Evolutionary conservation across 306 rosid genomes (phyloP).

Genomic region (Sesbania bispinosa): DNA sequence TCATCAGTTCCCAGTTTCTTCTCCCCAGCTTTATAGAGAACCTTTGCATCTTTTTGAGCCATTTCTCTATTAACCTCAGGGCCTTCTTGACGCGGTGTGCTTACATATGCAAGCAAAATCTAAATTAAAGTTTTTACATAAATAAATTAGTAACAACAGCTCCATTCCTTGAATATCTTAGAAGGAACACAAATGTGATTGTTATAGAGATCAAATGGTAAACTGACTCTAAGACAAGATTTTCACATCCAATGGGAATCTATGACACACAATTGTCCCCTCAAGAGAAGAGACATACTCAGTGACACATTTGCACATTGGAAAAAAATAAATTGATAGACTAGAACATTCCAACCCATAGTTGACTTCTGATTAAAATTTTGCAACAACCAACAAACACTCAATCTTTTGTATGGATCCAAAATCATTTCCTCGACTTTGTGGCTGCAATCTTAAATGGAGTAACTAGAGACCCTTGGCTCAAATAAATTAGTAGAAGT

Average conservation of each 20-base stretch:
- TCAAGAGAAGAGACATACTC: background rate
- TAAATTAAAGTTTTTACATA: constrained; percentile 19
- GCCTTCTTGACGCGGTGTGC: constrained; percentile 62
- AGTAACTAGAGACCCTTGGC: background rate
- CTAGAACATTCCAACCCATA: too few species aligned
- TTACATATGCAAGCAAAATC: constrained; percentile 65
- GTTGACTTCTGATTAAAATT: background rate
- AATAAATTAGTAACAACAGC: constrained; percentile 2
- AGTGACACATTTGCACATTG: background rate
- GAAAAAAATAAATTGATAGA: background rate
- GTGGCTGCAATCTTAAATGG: background rate
- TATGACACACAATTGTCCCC: background rate
- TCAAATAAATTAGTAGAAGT: background rate
- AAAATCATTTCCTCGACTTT: background rate
- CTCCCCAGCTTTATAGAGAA: constrained; percentile 52
- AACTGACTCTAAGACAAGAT: constrained; percentile 1
- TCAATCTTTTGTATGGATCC: background rate
- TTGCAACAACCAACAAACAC: background rate
- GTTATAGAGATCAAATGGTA: background rate
- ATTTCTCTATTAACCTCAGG: constrained; percentile 52
- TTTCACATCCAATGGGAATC: constrained; percentile 1
- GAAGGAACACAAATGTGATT: background rate
- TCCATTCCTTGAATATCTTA: background rate
- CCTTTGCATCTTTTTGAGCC: constrained; percentile 37
- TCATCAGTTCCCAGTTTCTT: constrained; percentile 54